phyloP scores from a whole-genome alignment of 1,139 yeast genomes.

The Yamadazyma conglobata region DNA sequence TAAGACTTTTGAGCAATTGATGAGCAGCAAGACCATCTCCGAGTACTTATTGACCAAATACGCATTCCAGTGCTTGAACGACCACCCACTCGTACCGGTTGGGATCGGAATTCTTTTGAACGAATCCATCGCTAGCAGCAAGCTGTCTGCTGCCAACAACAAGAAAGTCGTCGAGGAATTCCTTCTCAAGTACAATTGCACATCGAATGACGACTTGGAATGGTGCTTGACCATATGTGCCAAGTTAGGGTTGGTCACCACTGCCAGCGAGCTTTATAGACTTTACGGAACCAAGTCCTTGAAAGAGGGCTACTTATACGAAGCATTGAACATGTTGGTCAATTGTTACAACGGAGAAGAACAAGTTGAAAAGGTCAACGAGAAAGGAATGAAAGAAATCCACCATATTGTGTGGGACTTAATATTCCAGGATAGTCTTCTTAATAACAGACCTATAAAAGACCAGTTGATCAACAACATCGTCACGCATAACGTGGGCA shows the following conservation, averaged over 20 bases:
- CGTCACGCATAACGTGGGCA: constrained; percentile 38
- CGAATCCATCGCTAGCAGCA: constrained; percentile 24
- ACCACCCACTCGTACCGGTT: constrained; percentile 55
- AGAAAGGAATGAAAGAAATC: constrained; percentile 34
- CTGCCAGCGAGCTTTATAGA: constrained; percentile 51
- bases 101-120: constrained; percentile 56
- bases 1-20: constrained; percentile 15
- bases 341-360: constrained; percentile 52
- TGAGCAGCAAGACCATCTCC: constrained; percentile 40
- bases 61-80: constrained; percentile 53
- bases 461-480: constrained; percentile 55
- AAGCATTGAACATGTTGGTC: constrained; percentile 66
- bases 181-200: constrained; percentile 56
- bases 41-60: constrained; percentile 60
- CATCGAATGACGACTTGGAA: constrained; percentile 72
- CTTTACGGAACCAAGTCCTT: constrained; percentile 38
- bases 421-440: constrained; percentile 58
- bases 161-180: constrained; percentile 53
- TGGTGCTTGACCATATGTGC: constrained; percentile 67
- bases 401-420: constrained; percentile 44
- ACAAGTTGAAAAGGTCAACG: constrained; percentile 15
- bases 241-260: constrained; percentile 41
- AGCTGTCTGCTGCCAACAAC: constrained; percentile 20
- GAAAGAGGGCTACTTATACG: constrained; percentile 45
- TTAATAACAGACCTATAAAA: constrained; percentile 50